Percentiles rank a stretch among this genome's conserved stretches.
Conservation (phyloP, 805 yeast species). For the Diddensiella santjacobensis region DNA sequence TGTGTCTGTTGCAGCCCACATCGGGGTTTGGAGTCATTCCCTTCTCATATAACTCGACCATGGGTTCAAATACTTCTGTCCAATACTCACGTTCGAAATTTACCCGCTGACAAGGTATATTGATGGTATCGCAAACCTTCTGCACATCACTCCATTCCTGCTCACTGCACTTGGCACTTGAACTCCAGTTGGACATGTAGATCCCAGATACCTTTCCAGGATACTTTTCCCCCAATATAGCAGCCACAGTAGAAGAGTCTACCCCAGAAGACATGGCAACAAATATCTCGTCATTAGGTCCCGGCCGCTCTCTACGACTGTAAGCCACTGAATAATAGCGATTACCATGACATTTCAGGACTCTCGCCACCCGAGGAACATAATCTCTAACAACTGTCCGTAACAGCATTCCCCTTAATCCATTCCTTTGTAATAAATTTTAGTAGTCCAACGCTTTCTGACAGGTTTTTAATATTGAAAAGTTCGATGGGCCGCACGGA, state of each 20-base stretch:
- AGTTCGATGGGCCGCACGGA: no score
- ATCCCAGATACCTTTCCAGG: conserved; percentile 67
- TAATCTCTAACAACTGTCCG: no score
- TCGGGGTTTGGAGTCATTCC: conserved; percentile 97
- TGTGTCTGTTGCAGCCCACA: conserved; percentile 75
- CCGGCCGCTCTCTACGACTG: no score
- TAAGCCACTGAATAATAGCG: no score
- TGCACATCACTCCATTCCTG: conserved; percentile 85
- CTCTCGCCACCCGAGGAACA: no score
- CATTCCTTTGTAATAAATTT: no score
- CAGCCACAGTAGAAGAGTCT: conserved; percentile 88
- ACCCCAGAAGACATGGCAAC: conserved; percentile 98
- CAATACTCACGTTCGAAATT: conserved; percentile 90
- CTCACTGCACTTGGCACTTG: conserved; percentile 65
- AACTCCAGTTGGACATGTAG: conserved; percentile 89
- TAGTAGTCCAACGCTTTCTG: no score
- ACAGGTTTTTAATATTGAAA: no score
- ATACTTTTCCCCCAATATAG: conserved; percentile 47
- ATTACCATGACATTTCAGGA: no score
- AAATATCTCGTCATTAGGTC: conserved; percentile 53
- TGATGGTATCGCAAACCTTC: conserved; percentile 53
- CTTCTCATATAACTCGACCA: conserved; percentile 63
- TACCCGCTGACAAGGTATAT: conserved; percentile 69
- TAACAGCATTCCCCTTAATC: no score
- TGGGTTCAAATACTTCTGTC: conserved; percentile 88